A percentile compares a stretch with the other conserved stretches of the same genome.
Evolutionary conservation across 176 grass and related monocot genomes (phyloP).

Genomic region (Poa annua): DNA sequence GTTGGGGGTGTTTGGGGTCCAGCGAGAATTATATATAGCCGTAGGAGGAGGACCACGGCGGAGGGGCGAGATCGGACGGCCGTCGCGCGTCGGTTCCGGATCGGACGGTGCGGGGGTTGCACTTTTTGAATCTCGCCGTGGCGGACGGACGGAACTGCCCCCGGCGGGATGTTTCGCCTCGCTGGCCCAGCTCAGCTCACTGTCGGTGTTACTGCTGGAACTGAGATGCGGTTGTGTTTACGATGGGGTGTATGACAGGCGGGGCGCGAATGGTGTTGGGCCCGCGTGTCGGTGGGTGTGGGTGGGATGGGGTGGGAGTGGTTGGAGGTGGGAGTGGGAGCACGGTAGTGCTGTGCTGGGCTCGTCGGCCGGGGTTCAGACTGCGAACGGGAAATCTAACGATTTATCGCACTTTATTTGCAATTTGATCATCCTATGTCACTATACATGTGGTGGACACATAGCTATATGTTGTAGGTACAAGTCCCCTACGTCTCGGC

Average conservation of each 20-base stretch:
- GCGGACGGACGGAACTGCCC: slow-evolving; percentile 10
- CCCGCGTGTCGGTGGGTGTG: not conserved
- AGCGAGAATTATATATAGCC: slow-evolving; percentile 33
- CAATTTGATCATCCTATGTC: no score
- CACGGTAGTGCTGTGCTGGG: not conserved
- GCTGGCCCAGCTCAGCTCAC: not conserved
- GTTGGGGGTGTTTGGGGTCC: not conserved
- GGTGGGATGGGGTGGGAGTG: no score
- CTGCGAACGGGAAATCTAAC: no score
- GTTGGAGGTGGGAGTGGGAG: not conserved
- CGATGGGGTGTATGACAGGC: not conserved
- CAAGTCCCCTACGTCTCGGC: no score
- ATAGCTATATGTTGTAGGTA: no score
- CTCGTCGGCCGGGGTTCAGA: not conserved
- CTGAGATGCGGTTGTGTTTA: not conserved
- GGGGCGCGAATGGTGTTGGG: accelerated
- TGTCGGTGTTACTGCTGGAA: not conserved
- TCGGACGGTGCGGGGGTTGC: not conserved
- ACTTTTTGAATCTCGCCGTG: slow-evolving; percentile 6
- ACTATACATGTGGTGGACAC: no score
- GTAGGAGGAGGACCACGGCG: not conserved
- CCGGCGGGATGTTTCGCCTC: not conserved
- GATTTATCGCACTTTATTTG: no score
- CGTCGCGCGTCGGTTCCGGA: not conserved
- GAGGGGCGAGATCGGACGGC: slow-evolving; percentile 21